Conservation (phyloP, 2,329 filamentous ascomycete genomes). For the Fusarium sp. region DNA sequence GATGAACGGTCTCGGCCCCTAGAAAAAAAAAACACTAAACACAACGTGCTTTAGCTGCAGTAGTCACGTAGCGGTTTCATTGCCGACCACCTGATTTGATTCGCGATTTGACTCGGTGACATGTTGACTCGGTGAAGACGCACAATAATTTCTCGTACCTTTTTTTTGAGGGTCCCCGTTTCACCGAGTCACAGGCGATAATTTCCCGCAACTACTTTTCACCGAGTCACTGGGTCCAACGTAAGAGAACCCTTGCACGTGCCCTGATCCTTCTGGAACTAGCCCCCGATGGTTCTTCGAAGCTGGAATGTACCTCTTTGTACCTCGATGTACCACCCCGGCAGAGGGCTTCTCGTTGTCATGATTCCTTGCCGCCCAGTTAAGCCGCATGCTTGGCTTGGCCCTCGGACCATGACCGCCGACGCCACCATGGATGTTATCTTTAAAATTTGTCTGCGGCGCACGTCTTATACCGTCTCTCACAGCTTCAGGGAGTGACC, state of each 20-base stretch:
- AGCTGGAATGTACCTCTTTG: neutral
- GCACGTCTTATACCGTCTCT: constrained; percentile 10
- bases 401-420: constrained; percentile 38
- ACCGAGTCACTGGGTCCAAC: constrained; percentile 32
- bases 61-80: constrained; percentile 10
- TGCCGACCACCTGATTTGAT: constrained; percentile 35
- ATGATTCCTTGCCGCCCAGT: constrained; percentile 2
- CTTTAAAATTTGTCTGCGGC: constrained; percentile 33
- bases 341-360: constrained; percentile 2
- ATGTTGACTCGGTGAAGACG: constrained; percentile 10
- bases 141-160: constrained; percentile 18
- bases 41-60: neutral
- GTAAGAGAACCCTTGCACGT: neutral
- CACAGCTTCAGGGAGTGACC: neutral
- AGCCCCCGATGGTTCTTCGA: constrained; percentile 12
- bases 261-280: constrained; percentile 17
- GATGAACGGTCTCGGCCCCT: neutral
- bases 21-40: neutral
- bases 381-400: constrained; percentile 16
- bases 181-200: constrained; percentile 30
- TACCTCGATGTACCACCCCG: constrained; percentile 29
- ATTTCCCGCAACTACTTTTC: constrained; percentile 18
- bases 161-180: neutral
- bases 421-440: constrained; percentile 31
- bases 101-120: constrained; percentile 34